A percentile compares a stretch with the other conserved stretches of the same genome.
Evolutionary conservation across 2,329 filamentous ascomycete genomes (phyloP).

Genomic region (Penicillium frequentans): DNA sequence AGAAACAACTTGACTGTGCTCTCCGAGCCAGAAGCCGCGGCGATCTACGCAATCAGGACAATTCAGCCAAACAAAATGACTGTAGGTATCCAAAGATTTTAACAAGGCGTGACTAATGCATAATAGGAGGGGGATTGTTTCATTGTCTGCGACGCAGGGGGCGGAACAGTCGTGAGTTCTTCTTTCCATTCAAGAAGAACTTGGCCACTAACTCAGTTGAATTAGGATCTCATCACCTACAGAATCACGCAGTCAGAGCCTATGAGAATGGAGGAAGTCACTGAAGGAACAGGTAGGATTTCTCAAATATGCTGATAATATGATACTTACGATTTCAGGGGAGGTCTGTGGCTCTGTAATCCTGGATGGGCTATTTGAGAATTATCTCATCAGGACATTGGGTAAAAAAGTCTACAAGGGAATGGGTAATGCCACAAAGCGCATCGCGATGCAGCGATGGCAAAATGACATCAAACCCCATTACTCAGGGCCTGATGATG

Average conservation of each 20-base stretch:
- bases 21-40: conserved; percentile 34
- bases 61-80: conserved; percentile 27
- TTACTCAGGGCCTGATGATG: conserved; percentile 17
- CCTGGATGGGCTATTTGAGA: conserved; percentile 29
- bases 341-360: conserved; percentile 33
- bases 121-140: conserved; percentile 30
- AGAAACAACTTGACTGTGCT: conserved; percentile 10
- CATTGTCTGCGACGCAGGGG: conserved; percentile 40
- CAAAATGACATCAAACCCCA: conserved; percentile 30
- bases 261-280: conserved; percentile 26
- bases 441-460: conserved; percentile 32
- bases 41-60: conserved; percentile 29
- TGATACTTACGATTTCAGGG: conserved; percentile 15
- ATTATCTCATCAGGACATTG: conserved; percentile 24
- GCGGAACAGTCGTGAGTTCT: conserved; percentile 35
- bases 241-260: conserved; percentile 23
- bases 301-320: fast-evolving
- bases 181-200: background rate
- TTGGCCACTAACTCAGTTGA: too few species aligned
- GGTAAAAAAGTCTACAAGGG: conserved; percentile 27
- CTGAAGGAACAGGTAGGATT: conserved; percentile 26
- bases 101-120: background rate
- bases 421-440: conserved; percentile 22
- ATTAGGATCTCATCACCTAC: conserved; percentile 36
- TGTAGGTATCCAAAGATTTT: conserved; percentile 5